Evolutionary conservation across 1,284 basidiomycete species (phyloP).

Genomic region (Naganishia sp.): DNA sequence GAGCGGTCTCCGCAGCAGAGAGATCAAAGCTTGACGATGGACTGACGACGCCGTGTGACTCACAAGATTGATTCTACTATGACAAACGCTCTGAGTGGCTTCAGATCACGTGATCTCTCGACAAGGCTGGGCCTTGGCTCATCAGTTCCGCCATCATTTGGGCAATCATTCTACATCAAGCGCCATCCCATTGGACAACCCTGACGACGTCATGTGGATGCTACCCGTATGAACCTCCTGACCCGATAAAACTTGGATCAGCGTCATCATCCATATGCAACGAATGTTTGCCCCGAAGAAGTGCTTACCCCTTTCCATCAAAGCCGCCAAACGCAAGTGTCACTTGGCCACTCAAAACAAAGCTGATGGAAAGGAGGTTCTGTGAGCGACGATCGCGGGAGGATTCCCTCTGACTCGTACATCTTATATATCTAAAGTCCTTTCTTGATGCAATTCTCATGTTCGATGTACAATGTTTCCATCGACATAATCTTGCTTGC

Average conservation of each 20-base stretch:
- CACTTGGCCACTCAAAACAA: conserved; percentile 12
- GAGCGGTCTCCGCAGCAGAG: too few species aligned
- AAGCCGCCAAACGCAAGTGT: neutral
- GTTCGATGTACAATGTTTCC: neutral
- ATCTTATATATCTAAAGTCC: conserved; percentile 1
- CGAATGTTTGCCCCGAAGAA: too few species aligned
- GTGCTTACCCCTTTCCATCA: neutral
- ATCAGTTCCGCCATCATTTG: neutral
- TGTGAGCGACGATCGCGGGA: neutral
- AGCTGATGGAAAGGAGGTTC: neutral
- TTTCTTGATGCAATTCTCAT: conserved; percentile 15
- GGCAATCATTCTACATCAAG: neutral
- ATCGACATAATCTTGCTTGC: neutral
- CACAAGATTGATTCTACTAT: neutral
- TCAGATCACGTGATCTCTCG: neutral
- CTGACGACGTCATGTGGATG: too few species aligned
- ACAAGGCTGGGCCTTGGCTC: too few species aligned
- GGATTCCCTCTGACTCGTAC: neutral
- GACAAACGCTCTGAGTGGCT: too few species aligned
- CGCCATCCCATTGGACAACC: neutral
- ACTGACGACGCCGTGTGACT: too few species aligned
- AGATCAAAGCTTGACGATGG: too few species aligned
- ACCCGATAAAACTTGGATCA: too few species aligned
- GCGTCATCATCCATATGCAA: too few species aligned
- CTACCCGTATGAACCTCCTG: too few species aligned